A percentile compares a stretch with the other conserved stretches of the same genome.
These are phyloP conservation scores for Crithidia bombi DNA, from an alignment of 208 protist genomes.

Conservation along the genomic window DNA sequence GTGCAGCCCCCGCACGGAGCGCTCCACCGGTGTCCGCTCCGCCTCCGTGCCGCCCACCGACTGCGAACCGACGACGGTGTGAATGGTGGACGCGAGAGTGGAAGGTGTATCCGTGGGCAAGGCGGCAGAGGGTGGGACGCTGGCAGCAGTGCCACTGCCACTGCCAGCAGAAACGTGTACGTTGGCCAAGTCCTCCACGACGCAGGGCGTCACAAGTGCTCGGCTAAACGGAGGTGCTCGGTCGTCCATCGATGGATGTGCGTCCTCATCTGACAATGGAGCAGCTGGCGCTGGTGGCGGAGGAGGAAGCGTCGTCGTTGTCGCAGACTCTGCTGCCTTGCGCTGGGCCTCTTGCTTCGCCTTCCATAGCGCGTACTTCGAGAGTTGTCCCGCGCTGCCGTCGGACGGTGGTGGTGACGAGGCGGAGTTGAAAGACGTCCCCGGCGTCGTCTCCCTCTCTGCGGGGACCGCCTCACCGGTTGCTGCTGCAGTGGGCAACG, in stretches of 20 bases:
- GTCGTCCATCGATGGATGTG: neutral
- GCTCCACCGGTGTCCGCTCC: constrained; percentile 20
- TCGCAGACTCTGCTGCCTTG: neutral
- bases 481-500: neutral
- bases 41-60: constrained; percentile 9
- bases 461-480: neutral
- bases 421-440: neutral
- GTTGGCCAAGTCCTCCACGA: neutral
- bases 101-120: neutral
- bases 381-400: neutral
- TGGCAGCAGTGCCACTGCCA: too few species aligned
- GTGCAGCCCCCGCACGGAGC: neutral
- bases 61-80: neutral
- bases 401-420: neutral
- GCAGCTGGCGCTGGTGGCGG: neutral
- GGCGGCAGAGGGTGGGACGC: neutral
- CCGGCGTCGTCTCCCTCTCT: neutral
- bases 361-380: constrained; percentile 16
- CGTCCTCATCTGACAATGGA: too few species aligned
- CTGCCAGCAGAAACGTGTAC: too few species aligned
- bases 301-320: too few species aligned
- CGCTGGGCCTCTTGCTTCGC: constrained; percentile 1
- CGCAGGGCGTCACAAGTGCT: neutral
- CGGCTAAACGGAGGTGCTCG: neutral
- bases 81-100: neutral